phyloP scores from a whole-genome alignment of 2,329 filamentous ascomycete genomes.

The Cephalotrichum gorgonifer region DNA sequence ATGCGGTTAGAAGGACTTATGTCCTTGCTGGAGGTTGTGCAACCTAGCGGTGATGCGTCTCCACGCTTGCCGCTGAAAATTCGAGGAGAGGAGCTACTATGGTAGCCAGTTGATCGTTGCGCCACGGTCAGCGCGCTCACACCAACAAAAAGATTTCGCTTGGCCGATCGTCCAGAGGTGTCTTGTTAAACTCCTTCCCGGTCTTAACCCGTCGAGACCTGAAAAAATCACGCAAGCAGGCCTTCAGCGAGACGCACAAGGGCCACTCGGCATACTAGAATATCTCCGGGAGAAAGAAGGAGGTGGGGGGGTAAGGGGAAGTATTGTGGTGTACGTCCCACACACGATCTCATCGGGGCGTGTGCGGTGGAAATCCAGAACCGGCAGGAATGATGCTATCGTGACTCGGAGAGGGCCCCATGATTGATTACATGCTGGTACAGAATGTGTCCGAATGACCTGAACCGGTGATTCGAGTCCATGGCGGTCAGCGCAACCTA shows the following conservation, averaged over 20 bases:
- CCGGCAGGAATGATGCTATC: neutral
- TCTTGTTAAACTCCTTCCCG: neutral
- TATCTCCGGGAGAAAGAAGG: neutral
- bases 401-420: neutral
- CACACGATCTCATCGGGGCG: neutral
- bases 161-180: too few relatives aligned
- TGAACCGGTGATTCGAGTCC: neutral
- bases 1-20: too few relatives aligned
- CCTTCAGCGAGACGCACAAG: neutral
- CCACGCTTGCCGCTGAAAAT: too few relatives aligned
- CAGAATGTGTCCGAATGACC: conserved; percentile 1
- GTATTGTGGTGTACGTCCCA: neutral
- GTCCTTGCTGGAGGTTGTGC: too few relatives aligned
- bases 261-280: neutral
- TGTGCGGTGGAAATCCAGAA: neutral
- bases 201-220: neutral
- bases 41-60: too few relatives aligned
- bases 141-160: too few relatives aligned
- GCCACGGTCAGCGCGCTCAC: too few relatives aligned
- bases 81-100: too few relatives aligned
- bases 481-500: neutral
- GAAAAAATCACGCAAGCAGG: neutral
- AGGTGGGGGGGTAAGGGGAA: too few relatives aligned
- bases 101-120: too few relatives aligned
- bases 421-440: neutral